Evolutionary conservation across 2,329 filamentous ascomycete species (phyloP), one percentile per base, ranked within the genome.

Genomic region (Didymella segeticola): DNA sequence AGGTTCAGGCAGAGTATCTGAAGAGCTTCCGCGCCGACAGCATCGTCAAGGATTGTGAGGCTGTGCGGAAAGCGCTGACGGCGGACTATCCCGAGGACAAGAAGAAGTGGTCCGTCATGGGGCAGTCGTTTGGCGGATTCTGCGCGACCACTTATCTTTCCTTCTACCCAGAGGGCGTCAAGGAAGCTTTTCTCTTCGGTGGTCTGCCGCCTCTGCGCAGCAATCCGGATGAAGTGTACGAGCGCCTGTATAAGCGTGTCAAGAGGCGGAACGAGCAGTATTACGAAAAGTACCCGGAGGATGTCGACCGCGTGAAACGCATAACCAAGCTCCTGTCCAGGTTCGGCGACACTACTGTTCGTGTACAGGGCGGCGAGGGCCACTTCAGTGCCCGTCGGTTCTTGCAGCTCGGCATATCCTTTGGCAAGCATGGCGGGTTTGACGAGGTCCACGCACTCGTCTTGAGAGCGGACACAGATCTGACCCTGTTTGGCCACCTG

Each of bases 61-160:
- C 93, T 4, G 86, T 98, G 26, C 85, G 93, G 5, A 83, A 86
- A 64, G 88, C 83, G 31, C 79, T 98, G 47, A 95, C 89, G 0
- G 78, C 80, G 5, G 85, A 87, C 45, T 89, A 86, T 64, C 86
- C 89, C 0, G 79, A 83, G 19, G 84, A 88, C 41, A 86, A 89
- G 70, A 84, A 86, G 71, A 87, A 88, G 70, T 97, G 93, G 93
- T 89, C 87, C 53, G 83, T 95, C 25, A 88, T 96, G 58, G 93
- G 93, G 8, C 93, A 97, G 77, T 93, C 89, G 14, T 98, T 96
- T 73, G 93, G 93, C 31, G 93, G 93, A 1, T 97, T 96, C 74
- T 90, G 92, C 68, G 83, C 82, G 41, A 80, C 91, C 27, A 93
- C 89, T 7, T 98, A 97, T 73, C 83, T 98, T 14, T 95, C 89